Percentiles rank a stretch among this genome's conserved stretches.
phyloP scores from a whole-genome alignment of 495 filamentous ascomycete genomes.

The Aspergillus avenaceus region DNA sequence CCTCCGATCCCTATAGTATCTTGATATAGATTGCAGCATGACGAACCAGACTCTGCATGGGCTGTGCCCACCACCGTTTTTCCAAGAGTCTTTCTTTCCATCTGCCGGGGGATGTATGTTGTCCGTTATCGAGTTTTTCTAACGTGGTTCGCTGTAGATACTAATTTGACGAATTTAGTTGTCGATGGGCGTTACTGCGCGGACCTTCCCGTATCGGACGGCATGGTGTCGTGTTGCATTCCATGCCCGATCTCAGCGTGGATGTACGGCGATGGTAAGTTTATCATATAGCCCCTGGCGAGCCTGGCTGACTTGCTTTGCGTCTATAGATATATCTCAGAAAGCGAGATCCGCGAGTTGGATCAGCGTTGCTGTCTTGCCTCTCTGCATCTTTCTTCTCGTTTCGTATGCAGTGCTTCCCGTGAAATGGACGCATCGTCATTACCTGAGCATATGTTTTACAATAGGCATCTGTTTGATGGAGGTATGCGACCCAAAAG shows the following conservation, averaged over 20 bases:
- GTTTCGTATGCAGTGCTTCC: slow-evolving; percentile 80
- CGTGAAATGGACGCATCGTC: slow-evolving; percentile 83
- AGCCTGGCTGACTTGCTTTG: slow-evolving; percentile 11
- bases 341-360: slow-evolving; percentile 66
- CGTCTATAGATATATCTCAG: slow-evolving; percentile 52
- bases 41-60: slow-evolving; percentile 29
- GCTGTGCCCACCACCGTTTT: slow-evolving; percentile 61
- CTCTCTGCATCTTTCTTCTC: slow-evolving; percentile 71
- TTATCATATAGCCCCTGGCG: not conserved
- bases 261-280: slow-evolving; percentile 72
- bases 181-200: slow-evolving; percentile 63
- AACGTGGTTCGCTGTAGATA: not conserved
- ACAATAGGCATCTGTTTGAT: slow-evolving; percentile 70
- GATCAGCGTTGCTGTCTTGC: slow-evolving; percentile 70
- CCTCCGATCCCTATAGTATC: not conserved
- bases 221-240: slow-evolving; percentile 66
- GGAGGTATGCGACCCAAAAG: slow-evolving; percentile 42
- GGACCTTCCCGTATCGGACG: slow-evolving; percentile 38
- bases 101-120: slow-evolving; percentile 59
- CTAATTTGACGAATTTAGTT: slow-evolving; percentile 41
- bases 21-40: slow-evolving; percentile 19
- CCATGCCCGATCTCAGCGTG: slow-evolving; percentile 85
- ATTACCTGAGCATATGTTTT: slow-evolving; percentile 88
- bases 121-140: not conserved
- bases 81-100: slow-evolving; percentile 56